These are phyloP conservation scores for Pseudodiploospora longispora DNA, from an alignment of 2,329 filamentous ascomycete species.

Conservation along the genomic window DNA sequence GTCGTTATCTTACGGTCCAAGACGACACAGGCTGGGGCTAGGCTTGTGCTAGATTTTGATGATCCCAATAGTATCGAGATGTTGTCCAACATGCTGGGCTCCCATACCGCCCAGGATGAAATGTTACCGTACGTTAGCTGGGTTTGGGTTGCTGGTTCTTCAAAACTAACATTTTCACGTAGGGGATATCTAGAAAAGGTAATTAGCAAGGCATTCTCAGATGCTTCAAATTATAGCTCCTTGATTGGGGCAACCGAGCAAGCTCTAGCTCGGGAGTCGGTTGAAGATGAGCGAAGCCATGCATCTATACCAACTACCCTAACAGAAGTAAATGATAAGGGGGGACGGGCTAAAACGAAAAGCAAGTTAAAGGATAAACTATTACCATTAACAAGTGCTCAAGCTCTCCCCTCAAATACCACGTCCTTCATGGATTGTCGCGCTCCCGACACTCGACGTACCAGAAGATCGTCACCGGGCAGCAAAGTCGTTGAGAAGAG, in stretches of 20 bases:
- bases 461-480: background rate
- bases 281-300: background rate
- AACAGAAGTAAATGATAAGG: no score
- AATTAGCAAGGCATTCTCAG: constrained; percentile 3
- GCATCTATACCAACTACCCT: background rate
- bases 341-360: no score
- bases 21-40: constrained; percentile 1
- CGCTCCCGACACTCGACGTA: background rate
- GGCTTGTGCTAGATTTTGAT: constrained; percentile 16
- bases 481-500: constrained; percentile 3
- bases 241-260: background rate
- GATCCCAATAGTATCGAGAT: background rate
- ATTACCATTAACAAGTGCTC: constrained; percentile 3
- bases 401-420: background rate
- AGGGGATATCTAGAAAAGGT: constrained; percentile 10
- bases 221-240: constrained; percentile 1
- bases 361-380: constrained; percentile 20
- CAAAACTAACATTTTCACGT: constrained; percentile 4
- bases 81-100: background rate
- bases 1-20: background rate
- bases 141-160: background rate
- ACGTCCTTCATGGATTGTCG: background rate
- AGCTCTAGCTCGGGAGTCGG: background rate
- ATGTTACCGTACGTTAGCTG: constrained; percentile 9
- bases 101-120: background rate